Evolutionary conservation across 176 grass and related monocot species (phyloP).

Genomic region (Avena insularis): DNA sequence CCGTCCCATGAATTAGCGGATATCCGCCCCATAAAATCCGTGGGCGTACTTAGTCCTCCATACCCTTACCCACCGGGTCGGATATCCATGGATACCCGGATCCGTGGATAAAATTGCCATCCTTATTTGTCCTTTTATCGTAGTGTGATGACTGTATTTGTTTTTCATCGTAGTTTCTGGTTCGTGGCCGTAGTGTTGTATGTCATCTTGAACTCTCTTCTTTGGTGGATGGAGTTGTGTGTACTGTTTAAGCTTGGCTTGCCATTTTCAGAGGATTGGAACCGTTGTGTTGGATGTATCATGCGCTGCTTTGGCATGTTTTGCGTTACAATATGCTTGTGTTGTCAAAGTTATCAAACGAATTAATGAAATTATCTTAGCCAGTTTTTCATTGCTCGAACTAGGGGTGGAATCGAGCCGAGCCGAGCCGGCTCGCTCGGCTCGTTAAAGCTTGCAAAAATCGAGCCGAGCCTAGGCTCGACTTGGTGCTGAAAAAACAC

Average conservation of each 20-base stretch:
- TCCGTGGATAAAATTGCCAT: too few relatives aligned
- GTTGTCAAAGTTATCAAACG: not conserved
- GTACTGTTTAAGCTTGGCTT: conserved; percentile 21
- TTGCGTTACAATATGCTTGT: not conserved
- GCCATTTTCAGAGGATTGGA: conserved; percentile 31
- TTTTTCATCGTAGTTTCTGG: not conserved
- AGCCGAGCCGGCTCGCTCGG: too few relatives aligned
- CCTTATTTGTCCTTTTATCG: too few relatives aligned
- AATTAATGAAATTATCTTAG: not conserved
- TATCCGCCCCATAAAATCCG: too few relatives aligned
- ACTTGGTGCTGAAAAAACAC: too few relatives aligned
- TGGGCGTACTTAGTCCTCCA: too few relatives aligned
- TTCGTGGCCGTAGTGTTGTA: not conserved
- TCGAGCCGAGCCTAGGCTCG: too few relatives aligned
- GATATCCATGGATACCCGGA: too few relatives aligned
- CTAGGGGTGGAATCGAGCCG: too few relatives aligned
- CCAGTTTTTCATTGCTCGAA: not conserved
- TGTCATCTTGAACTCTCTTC: not conserved
- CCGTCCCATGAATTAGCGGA: too few relatives aligned
- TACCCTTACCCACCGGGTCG: too few relatives aligned
- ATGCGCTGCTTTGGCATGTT: conserved; percentile 2
- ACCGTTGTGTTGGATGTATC: conserved; percentile 9
- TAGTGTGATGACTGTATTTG: conserved; percentile 22
- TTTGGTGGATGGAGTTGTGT: conserved; percentile 1
- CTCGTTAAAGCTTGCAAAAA: too few relatives aligned